Conservation (phyloP, 495 filamentous ascomycete genomes). For the Xylaria palmicola region DNA sequence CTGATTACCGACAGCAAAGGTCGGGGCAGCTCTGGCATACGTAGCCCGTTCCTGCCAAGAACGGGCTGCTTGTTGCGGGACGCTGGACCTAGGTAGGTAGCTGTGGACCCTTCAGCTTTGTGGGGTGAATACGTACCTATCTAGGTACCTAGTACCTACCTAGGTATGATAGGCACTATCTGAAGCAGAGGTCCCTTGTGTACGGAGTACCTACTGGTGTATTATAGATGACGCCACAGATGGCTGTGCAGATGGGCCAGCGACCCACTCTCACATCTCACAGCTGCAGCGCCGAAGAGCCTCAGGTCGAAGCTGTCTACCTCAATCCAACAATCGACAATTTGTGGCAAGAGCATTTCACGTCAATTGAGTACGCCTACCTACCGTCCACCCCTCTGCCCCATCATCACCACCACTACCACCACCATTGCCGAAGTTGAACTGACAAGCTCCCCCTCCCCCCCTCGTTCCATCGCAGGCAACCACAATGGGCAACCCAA, state of each 20-base stretch:
- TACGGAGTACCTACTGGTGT: no score
- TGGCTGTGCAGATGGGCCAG: background rate
- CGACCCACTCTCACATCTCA: background rate
- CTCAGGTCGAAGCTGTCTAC: background rate
- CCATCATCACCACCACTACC: background rate
- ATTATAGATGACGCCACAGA: no score
- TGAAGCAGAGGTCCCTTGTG: no score
- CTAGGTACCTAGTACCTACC: no score
- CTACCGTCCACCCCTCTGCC: background rate
- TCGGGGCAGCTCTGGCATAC: slow-evolving; percentile 30
- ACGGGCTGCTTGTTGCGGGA: background rate
- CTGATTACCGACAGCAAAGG: slow-evolving; percentile 10
- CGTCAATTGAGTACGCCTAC: slow-evolving; percentile 21
- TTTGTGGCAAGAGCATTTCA: slow-evolving; percentile 8
- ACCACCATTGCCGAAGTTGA: no score
- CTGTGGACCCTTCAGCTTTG: no score
- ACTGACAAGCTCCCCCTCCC: no score
- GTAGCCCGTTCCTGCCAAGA: slow-evolving; percentile 37
- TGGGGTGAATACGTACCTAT: no score
- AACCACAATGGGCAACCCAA: slow-evolving; percentile 53
- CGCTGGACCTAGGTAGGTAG: background rate
- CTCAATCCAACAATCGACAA: background rate
- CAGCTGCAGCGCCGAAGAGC: background rate
- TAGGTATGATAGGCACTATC: no score
- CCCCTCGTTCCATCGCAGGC: background rate